Evolutionary conservation across 2,329 filamentous ascomycete species (phyloP).

Genomic region (Xylaria sp.): DNA sequence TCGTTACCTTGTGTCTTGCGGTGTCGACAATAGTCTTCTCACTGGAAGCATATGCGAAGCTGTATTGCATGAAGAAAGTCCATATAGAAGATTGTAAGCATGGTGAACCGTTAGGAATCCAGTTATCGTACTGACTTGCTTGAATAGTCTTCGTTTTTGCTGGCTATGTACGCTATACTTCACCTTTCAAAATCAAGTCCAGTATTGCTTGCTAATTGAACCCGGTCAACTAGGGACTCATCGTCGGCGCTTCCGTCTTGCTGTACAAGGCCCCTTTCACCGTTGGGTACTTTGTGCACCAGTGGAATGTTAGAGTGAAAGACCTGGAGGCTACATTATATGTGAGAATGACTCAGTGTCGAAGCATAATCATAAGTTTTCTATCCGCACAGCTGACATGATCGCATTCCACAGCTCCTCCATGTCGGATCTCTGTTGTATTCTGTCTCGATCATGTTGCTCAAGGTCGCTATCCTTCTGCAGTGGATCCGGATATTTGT

Average conservation of each 20-base stretch:
- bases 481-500: slow-evolving; percentile 28
- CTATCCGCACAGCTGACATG: neutral
- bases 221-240: slow-evolving; percentile 7
- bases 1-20: slow-evolving; percentile 9
- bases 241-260: neutral
- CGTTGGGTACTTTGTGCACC: slow-evolving; percentile 20
- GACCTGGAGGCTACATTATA: slow-evolving; percentile 16
- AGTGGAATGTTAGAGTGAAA: slow-evolving; percentile 24
- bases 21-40: slow-evolving; percentile 12
- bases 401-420: neutral
- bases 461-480: slow-evolving; percentile 26
- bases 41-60: slow-evolving; percentile 13
- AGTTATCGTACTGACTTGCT: neutral
- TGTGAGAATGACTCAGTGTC: neutral
- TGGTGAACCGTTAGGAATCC: neutral
- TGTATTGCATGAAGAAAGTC: slow-evolving; percentile 5
- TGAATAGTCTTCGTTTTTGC: slow-evolving; percentile 8
- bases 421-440: slow-evolving; percentile 16
- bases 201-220: neutral
- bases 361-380: neutral
- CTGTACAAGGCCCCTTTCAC: neutral
- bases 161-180: slow-evolving; percentile 17
- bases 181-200: neutral
- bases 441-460: slow-evolving; percentile 9
- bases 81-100: slow-evolving; percentile 21